Base-by-base conservation (phyloP, 2,329 filamentous ascomycete genomes). In the Epichloe festucae region DNA sequence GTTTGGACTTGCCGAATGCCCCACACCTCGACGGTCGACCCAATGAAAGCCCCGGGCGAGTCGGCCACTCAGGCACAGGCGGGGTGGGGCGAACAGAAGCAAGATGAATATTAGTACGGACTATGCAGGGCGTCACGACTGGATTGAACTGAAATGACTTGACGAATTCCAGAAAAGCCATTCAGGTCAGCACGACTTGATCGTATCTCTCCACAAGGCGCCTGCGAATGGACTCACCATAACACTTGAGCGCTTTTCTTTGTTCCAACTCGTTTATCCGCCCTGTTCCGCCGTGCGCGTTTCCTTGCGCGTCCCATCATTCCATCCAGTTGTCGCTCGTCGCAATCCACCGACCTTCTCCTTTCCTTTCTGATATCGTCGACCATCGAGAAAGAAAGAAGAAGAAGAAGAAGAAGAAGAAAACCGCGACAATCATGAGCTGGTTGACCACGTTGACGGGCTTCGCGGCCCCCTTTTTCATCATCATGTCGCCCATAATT, bases 401-500 rank as follows among this genome's bases (percentile, higher is more conserved):
- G 11, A 19, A 44, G 5, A 19, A 19, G 5, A 23, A 12, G 12
- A 19, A 41, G 0, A 19, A 12, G 4, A 19, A 44, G 21, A 4
- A 10, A 11, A 17, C 10, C 3, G 34, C 31, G 34, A n/a, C 15
- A 19, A 39, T 64, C 67, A 66, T 67, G 63, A 57, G 58, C 48
- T 75, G 73, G 67, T 59, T 79, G 52, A 70, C 70, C 47, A 63
- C 69, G 45, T 57, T 80, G 54, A 72, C 77, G 63, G 76, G 75
- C 69, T 74, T 75, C 61, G 65, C 79, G 55, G 79, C 81, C 64
- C 81, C 81, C 21, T 65, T 81, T 51, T 84, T 84, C 62, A 73
- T 85, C 55, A 72, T 83, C 59, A 58, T 79, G 58, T 84, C 81
- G 59, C 81, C 81, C 17, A 70, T 85, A 45, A 68, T 82, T 41